A percentile compares a stretch with the other conserved stretches of the same genome.
Evolutionary conservation across 345 rosid genomes (phyloP).

Genomic region (Conringia planisiliqua): DNA sequence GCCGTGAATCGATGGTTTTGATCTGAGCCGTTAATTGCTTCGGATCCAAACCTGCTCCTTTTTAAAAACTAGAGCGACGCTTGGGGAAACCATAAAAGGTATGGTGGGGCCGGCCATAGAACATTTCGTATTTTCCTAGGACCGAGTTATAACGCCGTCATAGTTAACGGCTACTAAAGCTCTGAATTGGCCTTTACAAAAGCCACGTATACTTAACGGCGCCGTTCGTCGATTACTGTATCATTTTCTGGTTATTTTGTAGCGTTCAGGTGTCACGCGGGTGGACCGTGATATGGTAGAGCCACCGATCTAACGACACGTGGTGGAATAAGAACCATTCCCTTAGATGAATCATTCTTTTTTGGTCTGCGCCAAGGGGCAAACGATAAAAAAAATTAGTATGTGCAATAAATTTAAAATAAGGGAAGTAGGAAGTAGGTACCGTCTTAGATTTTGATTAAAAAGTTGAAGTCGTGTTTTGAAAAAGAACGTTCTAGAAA

Average conservation of each 20-base stretch:
- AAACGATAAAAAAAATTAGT: neutral
- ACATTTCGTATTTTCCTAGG: constrained; percentile 7
- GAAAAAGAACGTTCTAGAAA: neutral
- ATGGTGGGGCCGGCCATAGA: neutral
- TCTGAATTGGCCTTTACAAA: neutral
- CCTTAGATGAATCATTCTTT: neutral
- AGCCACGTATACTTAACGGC: constrained; percentile 2
- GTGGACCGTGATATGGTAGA: neutral
- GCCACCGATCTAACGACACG: neutral
- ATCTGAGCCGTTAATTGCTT: constrained; percentile 18
- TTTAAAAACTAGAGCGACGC: constrained; percentile 5
- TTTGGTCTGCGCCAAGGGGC: constrained; percentile 13
- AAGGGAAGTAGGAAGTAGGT: constrained; percentile 6
- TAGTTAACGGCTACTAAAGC: neutral
- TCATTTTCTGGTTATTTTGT: neutral
- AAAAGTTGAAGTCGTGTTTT: neutral
- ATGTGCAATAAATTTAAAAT: neutral
- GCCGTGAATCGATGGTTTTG: constrained; percentile 4
- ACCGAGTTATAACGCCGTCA: constrained; percentile 16
- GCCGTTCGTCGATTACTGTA: neutral
- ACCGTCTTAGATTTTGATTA: neutral
- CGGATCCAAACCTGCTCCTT: neutral
- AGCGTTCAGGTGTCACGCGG: neutral
- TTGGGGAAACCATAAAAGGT: neutral
- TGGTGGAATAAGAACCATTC: neutral